Evolutionary conservation across 2,329 filamentous ascomycete species (phyloP).

Genomic region (Scedosporium aurantiacum): DNA sequence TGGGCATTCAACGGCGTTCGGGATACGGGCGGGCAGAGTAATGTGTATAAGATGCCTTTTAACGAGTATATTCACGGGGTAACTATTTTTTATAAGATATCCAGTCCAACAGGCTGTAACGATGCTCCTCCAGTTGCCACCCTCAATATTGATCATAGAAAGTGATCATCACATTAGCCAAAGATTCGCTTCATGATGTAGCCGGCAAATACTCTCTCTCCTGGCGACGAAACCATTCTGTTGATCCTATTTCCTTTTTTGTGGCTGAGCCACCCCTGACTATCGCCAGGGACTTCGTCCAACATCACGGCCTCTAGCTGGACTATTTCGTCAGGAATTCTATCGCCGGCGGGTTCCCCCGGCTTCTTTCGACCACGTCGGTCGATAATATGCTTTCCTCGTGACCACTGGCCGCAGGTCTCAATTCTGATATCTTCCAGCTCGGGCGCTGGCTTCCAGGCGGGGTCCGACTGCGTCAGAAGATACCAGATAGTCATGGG

Average conservation of each 20-base stretch:
- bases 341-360: not conserved
- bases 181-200: constrained; percentile 58
- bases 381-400: constrained; percentile 83
- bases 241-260: constrained; percentile 69
- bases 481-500: constrained; percentile 72
- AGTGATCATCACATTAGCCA: constrained; percentile 21
- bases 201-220: constrained; percentile 53
- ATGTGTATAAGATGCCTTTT: not conserved
- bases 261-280: constrained; percentile 61
- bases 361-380: constrained; percentile 48
- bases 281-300: constrained; percentile 55
- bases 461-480: constrained; percentile 46
- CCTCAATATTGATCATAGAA: not conserved
- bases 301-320: constrained; percentile 28
- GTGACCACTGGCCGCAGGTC: constrained; percentile 85
- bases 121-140: not conserved
- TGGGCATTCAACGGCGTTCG: too few relatives aligned
- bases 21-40: too few relatives aligned
- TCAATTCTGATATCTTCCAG: constrained; percentile 82
- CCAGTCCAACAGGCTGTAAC: not conserved
- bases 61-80: not conserved
- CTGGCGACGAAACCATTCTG: constrained; percentile 61
- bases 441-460: constrained; percentile 44
- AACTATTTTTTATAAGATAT: not conserved
- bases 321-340: constrained; percentile 21